These are phyloP conservation scores for Setomelanomma holmii DNA, from an alignment of 2,329 filamentous ascomycete genomes.

Conservation along the genomic window DNA sequence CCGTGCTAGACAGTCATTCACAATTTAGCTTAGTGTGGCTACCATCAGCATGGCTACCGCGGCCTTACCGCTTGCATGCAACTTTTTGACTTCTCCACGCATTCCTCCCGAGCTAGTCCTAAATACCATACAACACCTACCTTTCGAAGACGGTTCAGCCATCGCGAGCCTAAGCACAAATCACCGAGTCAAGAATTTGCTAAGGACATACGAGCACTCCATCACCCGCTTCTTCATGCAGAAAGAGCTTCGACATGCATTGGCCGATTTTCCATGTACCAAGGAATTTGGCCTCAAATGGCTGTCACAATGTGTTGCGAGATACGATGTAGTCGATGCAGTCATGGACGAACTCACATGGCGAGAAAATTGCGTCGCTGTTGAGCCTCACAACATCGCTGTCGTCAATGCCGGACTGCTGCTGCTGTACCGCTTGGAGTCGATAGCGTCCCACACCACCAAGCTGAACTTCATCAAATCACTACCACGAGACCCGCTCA, in stretches of 20 bases:
- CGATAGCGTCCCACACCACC: constrained; percentile 8
- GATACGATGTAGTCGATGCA: constrained; percentile 40
- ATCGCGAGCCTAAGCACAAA: constrained; percentile 27
- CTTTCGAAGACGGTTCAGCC: constrained; percentile 28
- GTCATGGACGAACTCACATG: constrained; percentile 39
- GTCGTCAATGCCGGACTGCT: constrained; percentile 37
- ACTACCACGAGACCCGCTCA: constrained; percentile 31
- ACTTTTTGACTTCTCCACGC: constrained; percentile 20
- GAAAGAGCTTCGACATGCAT: constrained; percentile 36
- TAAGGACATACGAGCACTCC: constrained; percentile 35
- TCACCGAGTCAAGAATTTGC: constrained; percentile 22
- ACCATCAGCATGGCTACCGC: constrained; percentile 13
- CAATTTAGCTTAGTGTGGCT: too few species aligned
- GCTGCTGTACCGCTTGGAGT: constrained; percentile 30
- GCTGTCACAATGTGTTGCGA: constrained; percentile 35
- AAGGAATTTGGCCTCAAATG: constrained; percentile 24
- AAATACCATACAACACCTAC: constrained; percentile 32
- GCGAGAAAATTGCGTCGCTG: constrained; percentile 32
- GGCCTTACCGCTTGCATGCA: neutral
- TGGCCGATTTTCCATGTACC: constrained; percentile 33
- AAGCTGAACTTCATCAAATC: constrained; percentile 29
- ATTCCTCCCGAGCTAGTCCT: constrained; percentile 41
- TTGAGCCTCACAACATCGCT: constrained; percentile 33
- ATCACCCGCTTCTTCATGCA: constrained; percentile 30
- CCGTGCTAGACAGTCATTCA: too few species aligned